phyloP scores from a whole-genome alignment of 768 basidiomycete genomes.

The Phylloporus sp. region DNA sequence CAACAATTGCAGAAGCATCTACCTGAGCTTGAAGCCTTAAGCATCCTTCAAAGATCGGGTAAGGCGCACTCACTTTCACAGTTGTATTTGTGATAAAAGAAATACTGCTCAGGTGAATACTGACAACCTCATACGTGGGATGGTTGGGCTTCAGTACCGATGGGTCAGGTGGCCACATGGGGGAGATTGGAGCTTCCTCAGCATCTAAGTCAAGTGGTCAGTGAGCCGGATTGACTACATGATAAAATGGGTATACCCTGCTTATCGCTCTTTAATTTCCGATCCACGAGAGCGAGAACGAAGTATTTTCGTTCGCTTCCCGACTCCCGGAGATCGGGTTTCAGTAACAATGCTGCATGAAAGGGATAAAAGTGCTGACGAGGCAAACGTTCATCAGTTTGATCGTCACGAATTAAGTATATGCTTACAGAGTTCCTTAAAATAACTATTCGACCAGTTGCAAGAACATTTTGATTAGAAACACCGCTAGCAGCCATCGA shows the following conservation, averaged over 20 bases:
- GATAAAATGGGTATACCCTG: conserved; percentile 38
- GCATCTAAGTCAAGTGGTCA: conserved; percentile 42
- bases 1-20: conserved; percentile 64
- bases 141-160: conserved; percentile 43
- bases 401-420: background rate
- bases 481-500: conserved; percentile 52
- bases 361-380: conserved; percentile 69
- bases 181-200: conserved; percentile 54
- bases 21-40: conserved; percentile 42
- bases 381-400: background rate
- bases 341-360: conserved; percentile 68
- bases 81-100: conserved; percentile 63
- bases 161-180: conserved; percentile 70
- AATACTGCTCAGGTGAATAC: conserved; percentile 69
- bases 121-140: conserved; percentile 59
- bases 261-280: conserved; percentile 50
- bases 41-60: background rate
- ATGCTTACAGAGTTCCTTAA: conserved; percentile 71
- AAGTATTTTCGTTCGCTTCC: conserved; percentile 55
- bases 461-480: conserved; percentile 64
- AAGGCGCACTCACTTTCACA: conserved; percentile 67
- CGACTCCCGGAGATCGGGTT: conserved; percentile 49
- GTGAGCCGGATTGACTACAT: background rate
- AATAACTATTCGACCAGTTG: conserved; percentile 75
- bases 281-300: conserved; percentile 67